Evolutionary conservation across 352 stramenopile genomes (phyloP), one percentile per base, ranked within the genome.

Genomic region (Globisporangium nunn): DNA sequence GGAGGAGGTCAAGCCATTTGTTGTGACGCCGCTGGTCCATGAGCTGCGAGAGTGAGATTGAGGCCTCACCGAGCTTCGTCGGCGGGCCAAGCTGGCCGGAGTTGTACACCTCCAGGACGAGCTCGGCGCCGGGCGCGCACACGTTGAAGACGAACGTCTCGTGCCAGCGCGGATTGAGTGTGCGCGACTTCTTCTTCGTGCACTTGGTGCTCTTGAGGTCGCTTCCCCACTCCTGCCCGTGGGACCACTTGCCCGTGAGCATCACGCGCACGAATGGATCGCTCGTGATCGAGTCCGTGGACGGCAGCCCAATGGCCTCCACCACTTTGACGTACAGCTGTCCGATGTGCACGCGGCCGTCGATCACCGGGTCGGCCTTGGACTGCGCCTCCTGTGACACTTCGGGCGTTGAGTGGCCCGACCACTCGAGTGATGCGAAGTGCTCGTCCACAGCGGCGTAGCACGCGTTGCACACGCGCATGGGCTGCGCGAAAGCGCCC

Each of bases 131-230:
- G 4, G 83, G 83, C 4, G 83, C 83, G 50, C 81, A 93, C 35
- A 93, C 83, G 57, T 93, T 93, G 65, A 91, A 93, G 43, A 93
- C 83, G 48, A 93, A 93, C 10, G 79, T 93, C 57, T 93, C 83
- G 56, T 93, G 83, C 83, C 83, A 93, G 30, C 83, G 83, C 31
- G 83, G 83, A 53, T 93, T 93, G 31, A 93, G 71, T 44, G 83
- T 93, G 44, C 83, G 81, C 33, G 79, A 91, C 64, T 91, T 93
- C 48, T 89, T 89, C 70, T 93, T 93, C 8, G 83, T 93, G 58
- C 81, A 90, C 58, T 88, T 88, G 64, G 78, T 68, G 50, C 75
- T 89, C 65, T 88, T 86, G 56, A 91, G 70, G 47, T 93, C 81
- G 46, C 82, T 85, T 1, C 78, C 81, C 83, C 83, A 93, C 59